Base-by-base conservation (phyloP, 78 protist genomes). In the Dictyostelium intermedium region DNA sequence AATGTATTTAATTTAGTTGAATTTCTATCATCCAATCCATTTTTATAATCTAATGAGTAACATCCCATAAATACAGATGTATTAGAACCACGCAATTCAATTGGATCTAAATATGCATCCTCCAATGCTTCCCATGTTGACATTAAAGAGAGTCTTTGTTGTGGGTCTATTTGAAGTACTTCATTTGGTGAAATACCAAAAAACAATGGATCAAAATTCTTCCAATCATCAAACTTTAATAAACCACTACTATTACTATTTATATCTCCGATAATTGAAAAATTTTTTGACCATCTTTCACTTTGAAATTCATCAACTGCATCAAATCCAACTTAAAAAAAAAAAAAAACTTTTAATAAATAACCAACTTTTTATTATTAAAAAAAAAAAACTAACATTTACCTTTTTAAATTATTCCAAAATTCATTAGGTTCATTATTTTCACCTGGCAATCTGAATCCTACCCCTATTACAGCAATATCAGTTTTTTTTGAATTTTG, bases 101-200 rank as follows among this genome's bases (percentile, higher is more conserved):
- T 47, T 18, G 66, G 41, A 45, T 35, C 63, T 3, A 79, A 43
- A 10, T 79, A 20, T 7, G 96, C 56, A 85, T 85, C 96, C 9
- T 80, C 89, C 34, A 96, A 39, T 1, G 97, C 95, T 50, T 72
- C 95, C 13, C 32, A 56, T 13, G 92, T 20, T n/a, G 73, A 61
- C 77, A 91, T 84, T 9, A 97, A 94, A 18, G 91, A 76, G 0
- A 97, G 27, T 9, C 97, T 73, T 70, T 95, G 97, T 91, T 96
- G 96, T 11, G 98, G 98, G 66, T 97, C 98, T 50, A 96, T 94
- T 20, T 6, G 7, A 14, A 69, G 3, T 1, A 96, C 87, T 25
- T 87, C 98, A 20, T 53, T 77, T 4, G 73, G 78, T 11, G 96
- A 1, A 7, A 97, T 25, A 4, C 27, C 84, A 74, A 91, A 96